A percentile compares a stretch with the other conserved stretches of the same genome.
Evolutionary conservation across 2,329 filamentous ascomycete genomes (phyloP).

Genomic region (Colletotrichum salicis): DNA sequence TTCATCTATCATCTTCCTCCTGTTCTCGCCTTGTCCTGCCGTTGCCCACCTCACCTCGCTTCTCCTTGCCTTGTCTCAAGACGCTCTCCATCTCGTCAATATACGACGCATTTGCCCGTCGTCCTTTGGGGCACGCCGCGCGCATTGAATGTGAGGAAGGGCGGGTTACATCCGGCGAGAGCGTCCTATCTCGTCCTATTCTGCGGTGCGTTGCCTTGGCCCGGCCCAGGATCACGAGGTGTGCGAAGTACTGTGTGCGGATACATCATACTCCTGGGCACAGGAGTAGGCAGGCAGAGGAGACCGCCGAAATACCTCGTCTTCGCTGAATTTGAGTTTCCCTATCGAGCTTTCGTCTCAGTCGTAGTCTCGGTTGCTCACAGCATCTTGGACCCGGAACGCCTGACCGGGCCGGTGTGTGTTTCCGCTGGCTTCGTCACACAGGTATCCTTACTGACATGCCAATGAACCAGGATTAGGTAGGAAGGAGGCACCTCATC

Average conservation of each 20-base stretch:
- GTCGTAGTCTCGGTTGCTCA: constrained; percentile 7
- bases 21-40: neutral
- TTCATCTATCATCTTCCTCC: neutral
- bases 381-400: constrained; percentile 11
- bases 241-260: neutral
- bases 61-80: constrained; percentile 2
- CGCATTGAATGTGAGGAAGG: constrained; percentile 7
- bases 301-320: neutral
- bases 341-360: neutral
- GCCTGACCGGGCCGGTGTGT: constrained; percentile 11
- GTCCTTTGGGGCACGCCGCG: neutral
- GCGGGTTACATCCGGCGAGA: constrained; percentile 30
- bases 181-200: constrained; percentile 16
- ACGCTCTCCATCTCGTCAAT: neutral
- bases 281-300: neutral
- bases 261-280: neutral
- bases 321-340: neutral
- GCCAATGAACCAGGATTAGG: neutral
- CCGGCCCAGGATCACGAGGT: neutral
- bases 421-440: constrained; percentile 11
- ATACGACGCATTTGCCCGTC: constrained; percentile 8
- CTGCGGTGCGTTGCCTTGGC: constrained; percentile 2
- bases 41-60: neutral
- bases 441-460: neutral
- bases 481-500: neutral